Base-by-base conservation (phyloP, 331 rosid species). In the Telfairia occidentalis region DNA sequence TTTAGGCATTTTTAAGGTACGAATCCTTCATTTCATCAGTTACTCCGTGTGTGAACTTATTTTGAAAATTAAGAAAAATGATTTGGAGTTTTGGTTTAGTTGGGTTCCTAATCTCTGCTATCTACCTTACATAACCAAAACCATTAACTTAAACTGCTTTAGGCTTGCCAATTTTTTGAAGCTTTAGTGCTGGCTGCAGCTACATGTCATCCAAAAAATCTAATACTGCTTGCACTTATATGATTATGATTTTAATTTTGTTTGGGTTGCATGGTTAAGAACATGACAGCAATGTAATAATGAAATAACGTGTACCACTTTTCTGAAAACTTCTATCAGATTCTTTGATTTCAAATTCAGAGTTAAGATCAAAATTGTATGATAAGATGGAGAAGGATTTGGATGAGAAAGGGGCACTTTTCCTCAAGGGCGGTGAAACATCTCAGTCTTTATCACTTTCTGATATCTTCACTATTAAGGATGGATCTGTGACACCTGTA, bases 401-500 rank as follows among this genome's bases (percentile, higher is more conserved):
- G 74, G 92, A 88, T 77, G 89, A 90, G 74, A 87, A 90, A 16
- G 99, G 99, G 72, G 86, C 97, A 50, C 69, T 86, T 43, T 92
- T 92, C 70, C 90, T 95, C 24, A 86, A 89, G 57, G 88, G 75
- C 6, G 97, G 98, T 18, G 89, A 82, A 77, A 94, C 98, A 60
- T 91, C 97, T 76, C 97, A 94, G 83, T 94, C 97, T 6, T 74
- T 94, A 77, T 87, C 98, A 57, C 85, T 94, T 82, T 91, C 96
- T 5, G 98, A 91, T 82, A 67, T 94, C 28, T 94, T 94, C 50
- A 85, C 92, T 6, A 59, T 89, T 34, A 85, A 84, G 73, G 96
- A 84, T 83, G 98, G 98, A 78, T 63, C 79, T 64, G 96, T 90
- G 42, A 85, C 87, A 12, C 98, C 98, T 63, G 79, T 86, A 40